Base-by-base conservation (phyloP, 2,329 filamentous ascomycete species). In the Aspergillus flavus region DNA sequence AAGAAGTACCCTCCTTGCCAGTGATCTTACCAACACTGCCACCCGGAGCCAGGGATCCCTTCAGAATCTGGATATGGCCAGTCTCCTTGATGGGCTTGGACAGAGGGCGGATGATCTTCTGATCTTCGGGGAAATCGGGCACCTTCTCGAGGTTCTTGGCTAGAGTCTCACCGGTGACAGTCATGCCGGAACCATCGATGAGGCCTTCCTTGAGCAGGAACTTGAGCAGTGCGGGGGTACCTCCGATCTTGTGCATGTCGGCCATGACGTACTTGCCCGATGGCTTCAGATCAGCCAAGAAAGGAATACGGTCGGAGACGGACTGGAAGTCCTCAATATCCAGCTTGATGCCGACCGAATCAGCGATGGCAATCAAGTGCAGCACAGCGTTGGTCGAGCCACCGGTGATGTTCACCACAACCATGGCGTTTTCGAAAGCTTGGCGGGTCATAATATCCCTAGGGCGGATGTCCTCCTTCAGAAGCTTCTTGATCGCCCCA, bases 321-420 rank as follows among this genome's bases (percentile, higher is more conserved):
- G 85, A 82, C 81, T 95, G 92, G 87, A 94, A 94, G 80, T 95
- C 92, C 70, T 95, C 92, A 64, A 95, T 90, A 54, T 90, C 92
- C 61, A 95, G 86, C 78, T 92, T 91, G 75, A 95, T 85, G 71
- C 91, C 92, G 26, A 93, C 91, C 6, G 89, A 86, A 79, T 94
- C 90, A 64, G 92, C 92, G 62, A 94, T 93, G 72, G 92, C 92
- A 74, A 95, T 92, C 55, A 95, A 80, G 78, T 95, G 92, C 53
- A 95, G 86, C 41, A 95, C 92, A 45, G 92, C 92, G 78, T 95
- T 95, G 68, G 92, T 95, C 73, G 91, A 93, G 66, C 92, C 92
- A 59, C 92, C 92, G 3, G 92, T 91, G 71, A 94, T 90, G 75
- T 89, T 94, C 67, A 93, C 89, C 30, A 94, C 83, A 11, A 91